Conservation (phyloP, 306 rosid genomes). For the Castanea crenata region DNA sequence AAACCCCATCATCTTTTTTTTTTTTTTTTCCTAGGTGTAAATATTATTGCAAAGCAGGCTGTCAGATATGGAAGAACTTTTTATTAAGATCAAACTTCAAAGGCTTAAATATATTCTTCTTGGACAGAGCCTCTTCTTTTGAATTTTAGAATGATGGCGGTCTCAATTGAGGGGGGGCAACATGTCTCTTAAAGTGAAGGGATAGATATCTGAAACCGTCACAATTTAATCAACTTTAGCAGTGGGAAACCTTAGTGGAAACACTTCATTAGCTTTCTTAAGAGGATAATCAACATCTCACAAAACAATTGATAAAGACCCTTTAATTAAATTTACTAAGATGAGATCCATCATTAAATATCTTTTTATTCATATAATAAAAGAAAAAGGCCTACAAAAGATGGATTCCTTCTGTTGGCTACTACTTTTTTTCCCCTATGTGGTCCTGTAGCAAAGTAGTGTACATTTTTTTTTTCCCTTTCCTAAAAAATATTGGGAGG, state of each 20-base stretch:
- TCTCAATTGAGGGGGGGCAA: slow-evolving; percentile 53
- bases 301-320: neutral
- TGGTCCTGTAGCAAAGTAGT: slow-evolving; percentile 14
- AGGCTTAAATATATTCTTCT: slow-evolving; percentile 22
- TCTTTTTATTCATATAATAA: neutral
- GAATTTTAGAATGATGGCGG: slow-evolving; percentile 51
- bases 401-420: slow-evolving; percentile 40
- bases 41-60: slow-evolving; percentile 8
- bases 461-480: slow-evolving; percentile 5
- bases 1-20: neutral
- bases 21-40: neutral
- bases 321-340: slow-evolving; percentile 8
- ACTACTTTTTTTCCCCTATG: slow-evolving; percentile 15
- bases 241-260: slow-evolving; percentile 48
- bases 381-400: slow-evolving; percentile 15
- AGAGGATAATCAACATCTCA: slow-evolving; percentile 6
- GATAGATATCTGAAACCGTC: slow-evolving; percentile 25
- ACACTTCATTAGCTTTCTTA: slow-evolving; percentile 28
- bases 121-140: slow-evolving; percentile 14
- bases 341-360: neutral
- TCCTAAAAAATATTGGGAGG: slow-evolving; percentile 18
- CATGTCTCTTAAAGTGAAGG: slow-evolving; percentile 59
- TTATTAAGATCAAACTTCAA: slow-evolving; percentile 5
- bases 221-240: slow-evolving; percentile 32
- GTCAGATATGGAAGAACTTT: slow-evolving; percentile 21